Conservation (phyloP, 192 early-diverging fungal genomes). For the Backusella circina region DNA sequence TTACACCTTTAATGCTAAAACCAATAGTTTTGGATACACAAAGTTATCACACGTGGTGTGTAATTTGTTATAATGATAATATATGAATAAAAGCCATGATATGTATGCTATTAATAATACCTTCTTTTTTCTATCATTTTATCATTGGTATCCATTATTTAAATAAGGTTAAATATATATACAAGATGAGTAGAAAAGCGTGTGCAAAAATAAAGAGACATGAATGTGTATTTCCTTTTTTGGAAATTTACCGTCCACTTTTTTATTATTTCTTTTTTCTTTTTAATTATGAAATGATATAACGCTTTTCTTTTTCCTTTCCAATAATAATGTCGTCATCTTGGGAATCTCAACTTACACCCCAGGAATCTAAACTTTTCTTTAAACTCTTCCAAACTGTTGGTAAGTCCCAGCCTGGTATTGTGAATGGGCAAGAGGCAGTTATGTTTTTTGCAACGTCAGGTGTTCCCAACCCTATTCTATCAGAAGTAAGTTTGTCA, state of each 20-base stretch:
- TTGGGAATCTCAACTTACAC: slow-evolving; percentile 41
- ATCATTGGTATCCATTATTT: background rate
- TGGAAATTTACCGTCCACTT: background rate
- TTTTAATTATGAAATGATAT: background rate
- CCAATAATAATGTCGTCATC: slow-evolving; percentile 5
- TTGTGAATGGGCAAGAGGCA: slow-evolving; percentile 64
- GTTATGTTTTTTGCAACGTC: slow-evolving; percentile 74
- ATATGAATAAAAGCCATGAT: background rate
- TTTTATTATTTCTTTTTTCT: background rate
- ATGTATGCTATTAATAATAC: background rate
- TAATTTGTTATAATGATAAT: background rate
- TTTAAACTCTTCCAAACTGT: slow-evolving; percentile 57
- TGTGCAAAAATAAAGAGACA: background rate
- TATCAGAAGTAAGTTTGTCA: slow-evolving; percentile 50
- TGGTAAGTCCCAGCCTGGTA: slow-evolving; percentile 58
- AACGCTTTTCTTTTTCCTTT: background rate
- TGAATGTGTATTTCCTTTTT: background rate
- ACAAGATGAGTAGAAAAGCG: background rate
- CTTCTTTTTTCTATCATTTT: background rate
- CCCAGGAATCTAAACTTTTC: slow-evolving; percentile 61
- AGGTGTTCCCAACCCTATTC: slow-evolving; percentile 52
- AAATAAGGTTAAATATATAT: background rate
- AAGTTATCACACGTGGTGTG: background rate
- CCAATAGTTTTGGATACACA: background rate
- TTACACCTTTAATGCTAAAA: background rate